phyloP scores from a whole-genome alignment of 768 basidiomycete species.

The Clitopilus passeckerianus region DNA sequence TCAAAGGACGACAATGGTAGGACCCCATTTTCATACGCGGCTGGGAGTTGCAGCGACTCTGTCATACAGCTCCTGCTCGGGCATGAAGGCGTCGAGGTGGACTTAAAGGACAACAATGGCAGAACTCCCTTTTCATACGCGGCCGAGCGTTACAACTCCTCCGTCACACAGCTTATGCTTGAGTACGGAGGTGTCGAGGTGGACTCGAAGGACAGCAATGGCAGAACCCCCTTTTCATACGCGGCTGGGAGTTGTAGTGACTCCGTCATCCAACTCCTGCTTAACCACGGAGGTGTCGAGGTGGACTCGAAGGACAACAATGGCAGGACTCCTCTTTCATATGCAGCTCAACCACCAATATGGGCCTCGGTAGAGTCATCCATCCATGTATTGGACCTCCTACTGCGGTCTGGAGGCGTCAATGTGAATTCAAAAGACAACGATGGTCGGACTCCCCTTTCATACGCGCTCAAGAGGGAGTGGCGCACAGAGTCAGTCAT shows the following conservation, averaged over 20 bases:
- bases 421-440: background rate
- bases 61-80: background rate
- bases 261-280: too few species aligned
- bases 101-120: background rate
- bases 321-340: too few species aligned
- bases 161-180: background rate
- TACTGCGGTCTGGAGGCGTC: background rate
- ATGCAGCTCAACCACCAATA: too few species aligned
- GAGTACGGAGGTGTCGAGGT: background rate
- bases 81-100: background rate
- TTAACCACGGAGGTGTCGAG: too few species aligned
- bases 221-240: background rate
- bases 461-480: background rate
- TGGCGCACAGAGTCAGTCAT: background rate
- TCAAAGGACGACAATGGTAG: too few species aligned
- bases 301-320: too few species aligned
- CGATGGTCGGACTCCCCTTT: background rate
- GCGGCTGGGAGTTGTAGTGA: background rate
- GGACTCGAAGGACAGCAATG: background rate
- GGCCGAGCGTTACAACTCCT: background rate
- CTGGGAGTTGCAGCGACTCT: background rate
- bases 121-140: background rate
- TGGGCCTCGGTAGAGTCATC: too few species aligned
- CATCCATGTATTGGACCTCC: background rate
- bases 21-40: too few species aligned